phyloP scores from a whole-genome alignment of 805 yeast genomes.

The Jamesozyma lodderae region DNA sequence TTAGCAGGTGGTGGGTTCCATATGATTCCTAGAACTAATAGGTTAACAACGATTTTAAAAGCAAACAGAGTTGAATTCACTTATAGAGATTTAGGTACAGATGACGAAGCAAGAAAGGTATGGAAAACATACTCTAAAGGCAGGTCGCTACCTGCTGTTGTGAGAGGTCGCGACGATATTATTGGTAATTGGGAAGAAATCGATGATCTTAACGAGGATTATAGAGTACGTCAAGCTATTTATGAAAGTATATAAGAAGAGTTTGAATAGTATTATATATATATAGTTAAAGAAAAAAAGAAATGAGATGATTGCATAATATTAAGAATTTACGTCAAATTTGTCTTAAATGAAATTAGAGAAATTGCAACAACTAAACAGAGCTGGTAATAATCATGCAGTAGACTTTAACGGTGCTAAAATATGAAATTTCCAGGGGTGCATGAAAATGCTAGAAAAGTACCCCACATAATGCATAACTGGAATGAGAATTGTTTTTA shows the following conservation, averaged over 20 bases:
- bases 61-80: conserved; percentile 64
- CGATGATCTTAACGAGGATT: conserved; percentile 79
- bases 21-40: conserved; percentile 66
- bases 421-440: too few species aligned
- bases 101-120: conserved; percentile 71
- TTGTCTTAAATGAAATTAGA: too few species aligned
- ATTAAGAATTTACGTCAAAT: too few species aligned
- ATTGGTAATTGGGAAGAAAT: conserved; percentile 82
- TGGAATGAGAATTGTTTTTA: too few species aligned
- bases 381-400: too few species aligned
- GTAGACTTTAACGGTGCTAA: too few species aligned
- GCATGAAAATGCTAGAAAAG: too few species aligned
- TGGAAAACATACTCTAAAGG: conserved; percentile 75
- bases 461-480: too few species aligned
- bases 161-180: conserved; percentile 70
- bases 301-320: too few species aligned
- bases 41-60: conserved; percentile 61
- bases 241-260: conserved; percentile 53
- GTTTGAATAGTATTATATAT: too few species aligned
- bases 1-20: conserved; percentile 79
- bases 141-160: conserved; percentile 72
- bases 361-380: too few species aligned
- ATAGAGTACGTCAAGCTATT: conserved; percentile 51
- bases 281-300: too few species aligned
- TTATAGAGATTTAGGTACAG: conserved; percentile 76